Evolutionary conservation across 176 grass and related monocot genomes (phyloP), one percentile per base, ranked within the genome.

Genomic region (Poa pratensis): DNA sequence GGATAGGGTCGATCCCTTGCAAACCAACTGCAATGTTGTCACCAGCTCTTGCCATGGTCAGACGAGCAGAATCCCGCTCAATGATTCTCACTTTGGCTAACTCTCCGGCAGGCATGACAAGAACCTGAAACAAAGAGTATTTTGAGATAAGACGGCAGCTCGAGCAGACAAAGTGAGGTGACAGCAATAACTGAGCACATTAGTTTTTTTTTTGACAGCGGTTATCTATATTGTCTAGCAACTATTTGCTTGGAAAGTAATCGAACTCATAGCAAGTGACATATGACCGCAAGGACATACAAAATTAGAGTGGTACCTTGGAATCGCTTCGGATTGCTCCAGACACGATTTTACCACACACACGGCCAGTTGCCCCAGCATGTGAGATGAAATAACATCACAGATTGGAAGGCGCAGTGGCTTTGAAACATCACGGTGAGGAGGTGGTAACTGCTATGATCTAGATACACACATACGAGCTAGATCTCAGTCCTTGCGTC

Each of bases 291-390:
- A 45, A 64, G 15, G 7, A 54, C 39, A 63, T 24, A 79, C 81
- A n/a, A n/a, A 52, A 69, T 45, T 12, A 87, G 75, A 49, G 50
- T 39, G 24, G 12, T 88, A 98, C 96, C 96, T 98, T 98, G 9
- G 85, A 95, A 80, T 93, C 91, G 79, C 77, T 63, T 81, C 68
- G 87, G 71, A 94, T 90, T 76, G 91, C 96, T 85, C 96, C 96
- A 50, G 68, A n/a, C 68, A 81, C 93, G 1, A 98, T 55, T 87
- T 93, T 98, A 80, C 96, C 96, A 28, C 89, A 95, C 89, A 95
- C 80, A 88, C 88, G 32, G 87, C 91, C 77, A 92, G 48, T 80
- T 94, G 96, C 37, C 89, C 93, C 80, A 93, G 82, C 27, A 39
- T 86, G 65, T 86, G 89, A 39, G 91, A 94, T 51, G 87, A 63